Percentiles rank a stretch among this genome's conserved stretches.
Conservation (phyloP, 1,284 basidiomycete species). For the Ustilago nuda region DNA sequence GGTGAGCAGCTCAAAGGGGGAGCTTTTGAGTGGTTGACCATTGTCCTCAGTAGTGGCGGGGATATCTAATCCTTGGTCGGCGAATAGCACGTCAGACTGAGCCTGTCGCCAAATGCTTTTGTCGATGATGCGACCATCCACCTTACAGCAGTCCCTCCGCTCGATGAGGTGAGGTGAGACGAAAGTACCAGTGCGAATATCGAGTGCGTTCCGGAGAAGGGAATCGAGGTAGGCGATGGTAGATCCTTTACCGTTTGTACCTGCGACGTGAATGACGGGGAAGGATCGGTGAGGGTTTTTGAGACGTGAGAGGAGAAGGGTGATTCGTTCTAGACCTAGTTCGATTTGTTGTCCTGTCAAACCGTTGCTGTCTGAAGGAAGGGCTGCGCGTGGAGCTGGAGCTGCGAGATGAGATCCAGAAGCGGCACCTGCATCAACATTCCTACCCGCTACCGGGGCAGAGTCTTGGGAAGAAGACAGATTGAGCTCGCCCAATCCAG, state of each 20-base stretch:
- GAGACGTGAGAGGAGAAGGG: slow-evolving; percentile 74
- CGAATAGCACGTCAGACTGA: slow-evolving; percentile 73
- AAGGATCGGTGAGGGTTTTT: slow-evolving; percentile 75
- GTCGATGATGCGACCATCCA: slow-evolving; percentile 76
- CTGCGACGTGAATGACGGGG: slow-evolving; percentile 90
- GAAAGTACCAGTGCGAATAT: slow-evolving; percentile 81
- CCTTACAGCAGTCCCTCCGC: slow-evolving; percentile 80
- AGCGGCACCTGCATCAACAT: background rate
- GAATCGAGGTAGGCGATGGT: slow-evolving; percentile 85
- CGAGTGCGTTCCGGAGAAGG: slow-evolving; percentile 74
- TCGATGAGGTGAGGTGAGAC: slow-evolving; percentile 91
- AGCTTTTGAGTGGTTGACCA: slow-evolving; percentile 46
- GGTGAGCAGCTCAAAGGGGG: slow-evolving; percentile 65
- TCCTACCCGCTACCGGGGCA: background rate
- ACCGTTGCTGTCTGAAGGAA: slow-evolving; percentile 12
- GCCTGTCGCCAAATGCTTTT: slow-evolving; percentile 73
- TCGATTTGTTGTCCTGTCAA: slow-evolving; percentile 73
- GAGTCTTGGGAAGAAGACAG: background rate
- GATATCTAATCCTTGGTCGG: slow-evolving; percentile 75
- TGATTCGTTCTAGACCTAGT: slow-evolving; percentile 81
- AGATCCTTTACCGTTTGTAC: slow-evolving; percentile 98
- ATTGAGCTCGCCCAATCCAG: background rate
- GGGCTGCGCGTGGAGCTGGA: background rate
- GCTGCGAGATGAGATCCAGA: background rate
- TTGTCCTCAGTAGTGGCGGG: slow-evolving; percentile 70